These are phyloP conservation scores for Peronospora tabacina DNA, from an alignment of 352 stramenopile species.

Conservation along the genomic window DNA sequence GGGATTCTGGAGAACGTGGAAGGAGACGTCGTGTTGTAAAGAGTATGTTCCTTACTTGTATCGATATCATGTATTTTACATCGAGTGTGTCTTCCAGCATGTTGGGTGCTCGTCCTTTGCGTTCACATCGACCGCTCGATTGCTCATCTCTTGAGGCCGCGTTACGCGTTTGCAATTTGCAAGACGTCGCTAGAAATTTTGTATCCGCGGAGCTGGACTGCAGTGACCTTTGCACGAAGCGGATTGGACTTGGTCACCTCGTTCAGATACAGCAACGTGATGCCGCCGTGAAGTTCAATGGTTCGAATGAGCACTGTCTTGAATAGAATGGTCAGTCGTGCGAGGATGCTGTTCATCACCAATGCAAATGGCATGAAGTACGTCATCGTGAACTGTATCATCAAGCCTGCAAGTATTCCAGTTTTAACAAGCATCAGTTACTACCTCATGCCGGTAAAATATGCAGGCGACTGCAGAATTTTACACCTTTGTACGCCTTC, in stretches of 20 bases:
- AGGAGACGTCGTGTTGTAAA: neutral
- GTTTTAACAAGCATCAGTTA: constrained; percentile 2
- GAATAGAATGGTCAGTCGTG: constrained; percentile 47
- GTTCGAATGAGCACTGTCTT: constrained; percentile 53
- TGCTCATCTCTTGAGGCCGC: neutral
- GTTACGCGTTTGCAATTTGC: constrained; percentile 48
- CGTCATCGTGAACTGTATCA: constrained; percentile 72
- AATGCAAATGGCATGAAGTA: constrained; percentile 85
- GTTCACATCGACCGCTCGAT: constrained; percentile 2
- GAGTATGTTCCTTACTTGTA: constrained; percentile 7
- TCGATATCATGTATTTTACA: constrained; percentile 33
- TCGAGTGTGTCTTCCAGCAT: constrained; percentile 13
- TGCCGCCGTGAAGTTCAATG: constrained; percentile 57
- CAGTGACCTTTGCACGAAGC: constrained; percentile 59
- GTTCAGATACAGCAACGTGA: constrained; percentile 70
- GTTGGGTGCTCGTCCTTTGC: neutral
- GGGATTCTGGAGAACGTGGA: neutral
- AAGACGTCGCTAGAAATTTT: constrained; percentile 40
- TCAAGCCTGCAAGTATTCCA: constrained; percentile 29
- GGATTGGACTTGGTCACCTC: constrained; percentile 77
- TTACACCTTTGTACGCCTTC: constrained; percentile 65
- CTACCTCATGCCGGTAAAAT: neutral
- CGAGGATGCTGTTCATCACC: constrained; percentile 70
- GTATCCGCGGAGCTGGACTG: constrained; percentile 66
- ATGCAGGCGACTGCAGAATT: neutral